Evolutionary conservation across 2,329 filamentous ascomycete genomes (phyloP).

Genomic region (Hypoxylon sp.): DNA sequence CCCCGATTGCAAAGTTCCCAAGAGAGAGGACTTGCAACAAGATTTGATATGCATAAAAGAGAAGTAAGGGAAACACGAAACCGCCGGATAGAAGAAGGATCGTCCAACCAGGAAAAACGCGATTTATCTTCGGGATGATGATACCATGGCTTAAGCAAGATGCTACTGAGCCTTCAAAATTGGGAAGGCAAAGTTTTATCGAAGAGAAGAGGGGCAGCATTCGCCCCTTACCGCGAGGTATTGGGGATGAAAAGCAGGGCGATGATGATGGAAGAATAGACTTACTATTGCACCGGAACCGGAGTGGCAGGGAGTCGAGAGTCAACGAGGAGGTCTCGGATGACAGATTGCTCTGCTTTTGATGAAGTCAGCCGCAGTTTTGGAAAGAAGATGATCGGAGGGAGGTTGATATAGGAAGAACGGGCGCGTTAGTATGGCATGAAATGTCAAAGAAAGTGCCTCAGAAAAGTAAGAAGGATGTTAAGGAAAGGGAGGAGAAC

Average conservation of each 20-base stretch:
- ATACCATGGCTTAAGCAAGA: background rate
- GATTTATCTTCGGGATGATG: background rate
- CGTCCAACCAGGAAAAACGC: background rate
- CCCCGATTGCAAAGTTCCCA: background rate
- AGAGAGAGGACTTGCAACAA: background rate
- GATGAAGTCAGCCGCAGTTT: background rate
- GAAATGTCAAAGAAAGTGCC: background rate
- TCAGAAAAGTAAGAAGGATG: background rate
- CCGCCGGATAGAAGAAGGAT: background rate
- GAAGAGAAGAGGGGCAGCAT: background rate
- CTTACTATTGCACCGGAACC: slow-evolving; percentile 10
- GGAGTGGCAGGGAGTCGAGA: background rate
- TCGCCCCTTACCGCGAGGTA: background rate
- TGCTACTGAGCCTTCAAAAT: background rate
- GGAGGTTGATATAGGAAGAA: background rate
- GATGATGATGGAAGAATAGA: slow-evolving; percentile 1
- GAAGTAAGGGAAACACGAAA: background rate
- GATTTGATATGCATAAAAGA: background rate
- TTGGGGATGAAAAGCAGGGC: background rate
- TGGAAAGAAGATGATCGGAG: background rate
- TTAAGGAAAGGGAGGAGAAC: background rate
- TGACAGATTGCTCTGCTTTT: background rate
- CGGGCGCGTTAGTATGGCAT: background rate
- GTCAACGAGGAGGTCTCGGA: slow-evolving; percentile 5
- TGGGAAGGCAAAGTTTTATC: background rate